Percentiles rank a stretch among this genome's conserved stretches.
phyloP scores from a whole-genome alignment of 2,329 filamentous ascomycete genomes.

The Penicillium griseofulvum region DNA sequence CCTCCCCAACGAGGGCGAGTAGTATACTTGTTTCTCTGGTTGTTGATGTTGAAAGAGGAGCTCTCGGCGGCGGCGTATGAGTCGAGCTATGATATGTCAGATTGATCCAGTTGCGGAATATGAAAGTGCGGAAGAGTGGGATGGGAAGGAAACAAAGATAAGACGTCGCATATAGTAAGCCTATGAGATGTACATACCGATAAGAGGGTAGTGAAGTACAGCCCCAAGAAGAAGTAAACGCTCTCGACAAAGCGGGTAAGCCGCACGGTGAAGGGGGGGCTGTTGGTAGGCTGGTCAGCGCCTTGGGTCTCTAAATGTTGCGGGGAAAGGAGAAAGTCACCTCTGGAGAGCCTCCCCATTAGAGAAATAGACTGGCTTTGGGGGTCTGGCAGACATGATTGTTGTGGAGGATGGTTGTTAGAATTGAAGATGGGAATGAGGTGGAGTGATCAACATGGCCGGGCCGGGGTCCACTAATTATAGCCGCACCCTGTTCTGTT shows the following conservation, averaged over 20 bases:
- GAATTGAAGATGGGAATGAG: conserved; percentile 7
- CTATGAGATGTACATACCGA: conserved; percentile 35
- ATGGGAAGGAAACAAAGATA: not conserved
- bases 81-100: conserved; percentile 40
- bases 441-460: conserved; percentile 10
- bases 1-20: conserved; percentile 28
- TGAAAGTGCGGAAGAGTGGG: not conserved
- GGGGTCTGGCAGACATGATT: conserved; percentile 33
- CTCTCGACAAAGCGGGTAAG: conserved; percentile 41
- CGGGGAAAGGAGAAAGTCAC: conserved; percentile 20
- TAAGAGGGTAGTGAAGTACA: conserved; percentile 51
- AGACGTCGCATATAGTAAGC: not conserved
- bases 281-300: conserved; percentile 20
- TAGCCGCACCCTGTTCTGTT: not conserved
- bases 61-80: conserved; percentile 46
- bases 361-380: conserved; percentile 36
- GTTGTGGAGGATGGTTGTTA: not conserved
- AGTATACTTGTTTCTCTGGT: conserved; percentile 25
- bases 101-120: not conserved
- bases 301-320: not conserved
- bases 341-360: conserved; percentile 39
- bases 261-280: conserved; percentile 47
- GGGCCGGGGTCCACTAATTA: conserved; percentile 6
- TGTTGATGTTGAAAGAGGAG: conserved; percentile 46
- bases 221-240: conserved; percentile 48